Evolutionary conservation across 2,329 filamentous ascomycete genomes (phyloP).

Genomic region (Colletotrichum gigasporum): DNA sequence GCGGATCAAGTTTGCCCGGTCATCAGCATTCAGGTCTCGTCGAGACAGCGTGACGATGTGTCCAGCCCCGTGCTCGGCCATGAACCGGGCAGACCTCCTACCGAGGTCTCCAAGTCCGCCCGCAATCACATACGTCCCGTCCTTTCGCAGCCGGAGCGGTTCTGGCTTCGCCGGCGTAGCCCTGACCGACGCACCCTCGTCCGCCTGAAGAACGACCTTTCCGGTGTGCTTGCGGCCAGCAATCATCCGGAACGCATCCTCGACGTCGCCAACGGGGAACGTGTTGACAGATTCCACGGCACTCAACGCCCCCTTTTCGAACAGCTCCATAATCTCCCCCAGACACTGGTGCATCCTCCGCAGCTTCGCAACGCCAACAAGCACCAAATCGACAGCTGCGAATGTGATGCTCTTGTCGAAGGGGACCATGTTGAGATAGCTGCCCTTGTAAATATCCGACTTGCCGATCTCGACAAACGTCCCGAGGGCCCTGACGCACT

Average conservation of each 20-base stretch:
- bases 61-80: conserved; percentile 41
- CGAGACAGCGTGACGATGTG: conserved; percentile 42
- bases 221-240: conserved; percentile 45
- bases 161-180: conserved; percentile 26
- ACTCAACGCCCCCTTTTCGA: conserved; percentile 35
- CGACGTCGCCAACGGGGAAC: conserved; percentile 46
- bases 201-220: conserved; percentile 48
- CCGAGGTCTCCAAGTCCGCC: conserved; percentile 46
- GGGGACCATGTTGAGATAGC: conserved; percentile 55
- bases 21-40: conserved; percentile 32
- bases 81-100: conserved; percentile 35
- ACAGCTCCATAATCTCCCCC: conserved; percentile 27
- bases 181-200: conserved; percentile 31
- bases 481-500: conserved; percentile 53
- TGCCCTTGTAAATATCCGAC: conserved; percentile 48
- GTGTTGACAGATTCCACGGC: conserved; percentile 45
- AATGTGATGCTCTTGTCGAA: conserved; percentile 56
- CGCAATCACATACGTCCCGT: conserved; percentile 42
- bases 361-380: too few relatives aligned
- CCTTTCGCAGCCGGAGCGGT: conserved; percentile 20
- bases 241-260: conserved; percentile 36
- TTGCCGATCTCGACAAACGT: conserved; percentile 56
- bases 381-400: conserved; percentile 55
- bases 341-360: too few relatives aligned
- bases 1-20: neutral